Conservation (phyloP, 2,329 filamentous ascomycete genomes). For the Tolypocladium tundrense region DNA sequence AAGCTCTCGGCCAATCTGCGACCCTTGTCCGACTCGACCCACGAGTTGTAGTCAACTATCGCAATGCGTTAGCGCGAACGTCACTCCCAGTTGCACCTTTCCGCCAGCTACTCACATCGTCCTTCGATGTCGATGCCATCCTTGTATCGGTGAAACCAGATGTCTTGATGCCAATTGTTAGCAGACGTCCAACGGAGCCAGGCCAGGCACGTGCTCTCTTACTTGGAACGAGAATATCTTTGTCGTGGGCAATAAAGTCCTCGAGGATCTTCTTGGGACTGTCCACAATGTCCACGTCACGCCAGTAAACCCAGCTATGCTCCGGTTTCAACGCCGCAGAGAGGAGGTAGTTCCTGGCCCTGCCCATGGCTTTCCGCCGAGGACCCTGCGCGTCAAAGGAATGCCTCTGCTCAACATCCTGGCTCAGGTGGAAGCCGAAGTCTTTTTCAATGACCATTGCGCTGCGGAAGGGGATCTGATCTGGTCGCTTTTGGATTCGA, state of each 20-base stretch:
- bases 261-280: conserved; percentile 81
- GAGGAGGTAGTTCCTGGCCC: conserved; percentile 85
- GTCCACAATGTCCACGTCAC: conserved; percentile 92
- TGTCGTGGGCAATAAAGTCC: conserved; percentile 89
- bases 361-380: conserved; percentile 80
- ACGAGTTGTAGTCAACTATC: conserved; percentile 95
- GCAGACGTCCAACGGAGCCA: conserved; percentile 3
- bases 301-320: conserved; percentile 98
- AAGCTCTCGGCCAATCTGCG: conserved; percentile 63
- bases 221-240: conserved; percentile 92
- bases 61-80: conserved; percentile 5
- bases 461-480: conserved; percentile 76
- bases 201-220: conserved; percentile 28
- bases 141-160: conserved; percentile 92
- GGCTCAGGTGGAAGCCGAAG: conserved; percentile 66
- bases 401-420: conserved; percentile 75
- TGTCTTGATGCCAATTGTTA: conserved; percentile 46
- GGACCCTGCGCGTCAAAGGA: conserved; percentile 81
- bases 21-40: conserved; percentile 86
- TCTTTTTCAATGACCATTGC: conserved; percentile 84
- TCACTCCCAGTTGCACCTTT: not conserved
- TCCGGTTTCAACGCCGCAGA: conserved; percentile 77
- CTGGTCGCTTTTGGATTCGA: conserved; percentile 71
- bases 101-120: conserved; percentile 56
- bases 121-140: conserved; percentile 83